phyloP scores from a whole-genome alignment of 2,329 filamentous ascomycete species.

The Trichoderma sp. region DNA sequence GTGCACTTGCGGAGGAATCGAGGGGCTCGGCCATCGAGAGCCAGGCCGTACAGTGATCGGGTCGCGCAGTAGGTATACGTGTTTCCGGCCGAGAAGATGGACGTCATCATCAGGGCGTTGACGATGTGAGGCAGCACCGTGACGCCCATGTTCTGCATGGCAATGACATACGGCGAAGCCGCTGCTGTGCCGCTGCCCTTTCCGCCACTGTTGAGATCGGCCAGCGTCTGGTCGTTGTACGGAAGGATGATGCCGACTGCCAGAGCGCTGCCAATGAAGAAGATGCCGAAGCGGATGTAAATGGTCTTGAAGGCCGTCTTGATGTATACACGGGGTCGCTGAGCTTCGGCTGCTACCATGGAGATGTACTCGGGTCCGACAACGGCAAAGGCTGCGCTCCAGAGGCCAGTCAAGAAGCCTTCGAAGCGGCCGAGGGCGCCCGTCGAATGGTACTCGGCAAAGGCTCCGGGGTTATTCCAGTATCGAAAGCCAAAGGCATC shows the following conservation, averaged over 20 bases:
- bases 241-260: constrained; percentile 67
- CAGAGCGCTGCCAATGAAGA: constrained; percentile 71
- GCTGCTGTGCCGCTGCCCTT: constrained; percentile 50
- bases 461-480: constrained; percentile 53
- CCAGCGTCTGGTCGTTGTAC: constrained; percentile 62
- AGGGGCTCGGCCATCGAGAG: constrained; percentile 53
- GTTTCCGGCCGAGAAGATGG: constrained; percentile 52
- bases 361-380: constrained; percentile 69
- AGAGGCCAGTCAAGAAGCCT: constrained; percentile 69
- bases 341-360: constrained; percentile 69
- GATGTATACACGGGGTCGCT: constrained; percentile 64
- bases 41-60: constrained; percentile 54
- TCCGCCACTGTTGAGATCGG: constrained; percentile 49
- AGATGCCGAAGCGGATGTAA: constrained; percentile 70
- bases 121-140: constrained; percentile 58
- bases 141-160: constrained; percentile 59
- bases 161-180: constrained; percentile 65
- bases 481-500: constrained; percentile 72
- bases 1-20: constrained; percentile 60
- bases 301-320: constrained; percentile 72
- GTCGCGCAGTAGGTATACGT: constrained; percentile 56
- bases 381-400: constrained; percentile 64
- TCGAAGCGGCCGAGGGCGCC: constrained; percentile 68
- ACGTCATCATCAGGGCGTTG: constrained; percentile 54
- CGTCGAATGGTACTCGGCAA: constrained; percentile 58